phyloP scores from a whole-genome alignment of 129 eudicot species.

The Flaveria trinervia region DNA sequence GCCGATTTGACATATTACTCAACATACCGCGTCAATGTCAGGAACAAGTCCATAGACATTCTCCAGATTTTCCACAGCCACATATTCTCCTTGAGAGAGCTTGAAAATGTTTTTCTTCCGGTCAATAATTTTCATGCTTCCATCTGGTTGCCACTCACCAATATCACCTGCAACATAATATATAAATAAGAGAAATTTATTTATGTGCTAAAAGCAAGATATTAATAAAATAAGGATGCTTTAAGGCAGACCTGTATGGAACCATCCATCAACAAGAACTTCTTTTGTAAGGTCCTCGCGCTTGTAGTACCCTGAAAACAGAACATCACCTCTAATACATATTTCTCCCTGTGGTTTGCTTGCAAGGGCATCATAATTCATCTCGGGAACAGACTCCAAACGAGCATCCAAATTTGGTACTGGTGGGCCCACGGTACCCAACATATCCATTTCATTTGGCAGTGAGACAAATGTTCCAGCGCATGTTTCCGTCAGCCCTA shows the following conservation, averaged over 20 bases:
- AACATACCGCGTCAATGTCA: constrained; percentile 63
- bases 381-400: constrained; percentile 79
- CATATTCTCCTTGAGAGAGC: constrained; percentile 94
- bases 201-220: neutral
- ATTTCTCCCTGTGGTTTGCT: constrained; percentile 73
- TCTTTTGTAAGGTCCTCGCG: constrained; percentile 83
- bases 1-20: neutral
- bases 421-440: constrained; percentile 88
- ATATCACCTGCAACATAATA: constrained; percentile 55
- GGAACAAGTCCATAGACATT: constrained; percentile 72
- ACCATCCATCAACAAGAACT: constrained; percentile 79
- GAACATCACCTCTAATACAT: constrained; percentile 62
- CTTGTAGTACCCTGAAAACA: constrained; percentile 77
- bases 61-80: constrained; percentile 90
- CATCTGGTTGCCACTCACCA: constrained; percentile 94
- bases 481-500: constrained; percentile 83
- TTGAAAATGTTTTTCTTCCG: constrained; percentile 88
- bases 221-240: neutral
- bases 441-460: constrained; percentile 63
- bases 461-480: constrained; percentile 74
- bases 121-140: constrained; percentile 86
- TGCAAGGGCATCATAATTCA: constrained; percentile 80
- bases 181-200: neutral
- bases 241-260: constrained; percentile 66
- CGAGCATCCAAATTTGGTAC: constrained; percentile 72